Percentiles rank a stretch among this genome's conserved stretches.
These are phyloP conservation scores for Rhizoctonia solani DNA, from an alignment of 1,284 basidiomycete genomes.

Conservation along the genomic window DNA sequence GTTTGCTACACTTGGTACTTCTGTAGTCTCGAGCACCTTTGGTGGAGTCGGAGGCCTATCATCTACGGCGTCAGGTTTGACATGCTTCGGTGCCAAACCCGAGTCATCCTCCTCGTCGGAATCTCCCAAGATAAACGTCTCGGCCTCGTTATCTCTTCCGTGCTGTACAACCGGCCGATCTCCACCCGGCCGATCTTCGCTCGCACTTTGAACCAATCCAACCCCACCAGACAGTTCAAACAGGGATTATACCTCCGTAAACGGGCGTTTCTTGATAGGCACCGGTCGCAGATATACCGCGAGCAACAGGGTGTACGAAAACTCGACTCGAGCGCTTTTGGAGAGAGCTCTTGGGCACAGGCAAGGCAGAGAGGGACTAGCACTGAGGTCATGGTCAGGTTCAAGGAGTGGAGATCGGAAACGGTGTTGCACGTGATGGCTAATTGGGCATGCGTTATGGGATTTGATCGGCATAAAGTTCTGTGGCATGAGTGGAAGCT, in stretches of 20 bases:
- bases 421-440: slow-evolving; percentile 8
- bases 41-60: neutral
- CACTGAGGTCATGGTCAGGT: slow-evolving; percentile 31
- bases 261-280: slow-evolving; percentile 38
- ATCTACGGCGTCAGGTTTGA: neutral
- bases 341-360: slow-evolving; percentile 22
- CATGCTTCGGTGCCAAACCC: neutral
- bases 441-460: no score
- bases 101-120: slow-evolving; percentile 56
- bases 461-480: no score
- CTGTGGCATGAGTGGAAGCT: no score
- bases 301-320: slow-evolving; percentile 38
- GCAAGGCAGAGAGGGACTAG: slow-evolving; percentile 24
- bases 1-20: neutral
- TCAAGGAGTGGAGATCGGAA: slow-evolving; percentile 17
- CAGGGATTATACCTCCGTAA: slow-evolving; percentile 40
- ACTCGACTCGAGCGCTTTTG: neutral
- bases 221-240: slow-evolving; percentile 40
- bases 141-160: slow-evolving; percentile 38
- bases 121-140: slow-evolving; percentile 61
- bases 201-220: slow-evolving; percentile 30
- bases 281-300: slow-evolving; percentile 38
- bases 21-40: neutral
- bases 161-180: slow-evolving; percentile 17
- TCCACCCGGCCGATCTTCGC: slow-evolving; percentile 14